Base-by-base conservation (phyloP, 2,329 filamentous ascomycete genomes). In the Calycina herbarum region DNA sequence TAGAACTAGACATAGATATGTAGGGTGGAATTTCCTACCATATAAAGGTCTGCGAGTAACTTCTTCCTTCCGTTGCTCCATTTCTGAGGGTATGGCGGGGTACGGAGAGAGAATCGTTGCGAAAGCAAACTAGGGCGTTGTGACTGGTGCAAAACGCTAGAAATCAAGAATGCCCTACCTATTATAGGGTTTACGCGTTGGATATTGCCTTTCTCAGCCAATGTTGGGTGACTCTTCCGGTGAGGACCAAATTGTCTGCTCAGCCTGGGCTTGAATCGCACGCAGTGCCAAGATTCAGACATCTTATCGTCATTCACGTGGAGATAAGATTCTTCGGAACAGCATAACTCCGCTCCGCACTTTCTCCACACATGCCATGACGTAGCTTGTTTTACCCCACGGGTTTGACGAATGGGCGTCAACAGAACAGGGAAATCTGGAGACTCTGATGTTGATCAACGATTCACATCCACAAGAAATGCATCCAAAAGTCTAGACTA, bases 31-130 rank as follows among this genome's bases (percentile, higher is more conserved):
- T 5, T 59, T 59, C 66, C 27, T 73, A 79, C 79, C 73, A 68
- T 80, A 80, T 45, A 80, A 67, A 2, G 78, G 77, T 24, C 78
- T 72, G 63, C 77, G 73, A 35, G 77, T 73, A 31, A 79, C 57
- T 57, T 79, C 77, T 62, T 79, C 77, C 65, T 76, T 75, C 68
- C 74, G 69, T 65, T 74, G 69, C 29, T 76, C 74, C 74, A 75
- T 76, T 63, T 54, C 56, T 60, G 45, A n/a, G 10, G 15, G 15
- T 35, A 33, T 57, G 6, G 56, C n/a, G 56, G 31, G 27, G n/a
- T 57, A 35, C 13, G n/a, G 56, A 57, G 27, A 57, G 56, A 10
- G 10, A 20, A 27, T 31, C 27, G 56, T 31, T 15, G 56, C 15
- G 3, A 29, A 13, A 35, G 38, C 6, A 60, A 45, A n/a, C 11